These are phyloP conservation scores for Xylariaceae sp. DNA, from an alignment of 2,329 filamentous ascomycete species.

Conservation along the genomic window DNA sequence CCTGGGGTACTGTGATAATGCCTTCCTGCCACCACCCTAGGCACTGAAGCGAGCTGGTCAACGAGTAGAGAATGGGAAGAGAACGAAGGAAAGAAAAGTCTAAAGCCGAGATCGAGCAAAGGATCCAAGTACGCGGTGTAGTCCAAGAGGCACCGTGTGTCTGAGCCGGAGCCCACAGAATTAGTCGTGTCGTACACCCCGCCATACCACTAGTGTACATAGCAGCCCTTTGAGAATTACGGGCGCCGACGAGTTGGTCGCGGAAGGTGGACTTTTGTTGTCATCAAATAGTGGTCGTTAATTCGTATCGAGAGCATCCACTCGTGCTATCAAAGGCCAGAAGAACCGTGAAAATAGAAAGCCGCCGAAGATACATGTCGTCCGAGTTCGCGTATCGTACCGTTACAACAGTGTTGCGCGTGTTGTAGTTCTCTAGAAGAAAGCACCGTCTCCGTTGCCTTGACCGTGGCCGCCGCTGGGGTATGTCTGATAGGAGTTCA, in stretches of 20 bases:
- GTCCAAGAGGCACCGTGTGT: slow-evolving; percentile 17
- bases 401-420: slow-evolving; percentile 24
- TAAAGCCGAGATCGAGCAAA: slow-evolving; percentile 16
- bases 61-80: slow-evolving; percentile 4
- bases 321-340: slow-evolving; percentile 27
- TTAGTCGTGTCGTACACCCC: slow-evolving; percentile 18
- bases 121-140: slow-evolving; percentile 27
- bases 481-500: slow-evolving; percentile 26
- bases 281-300: slow-evolving; percentile 24
- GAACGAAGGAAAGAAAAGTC: slow-evolving; percentile 16
- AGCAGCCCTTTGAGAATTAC: slow-evolving; percentile 21
- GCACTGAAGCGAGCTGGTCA: slow-evolving; percentile 2
- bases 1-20: too few species aligned
- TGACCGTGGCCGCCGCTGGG: slow-evolving; percentile 21
- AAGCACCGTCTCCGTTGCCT: slow-evolving; percentile 18
- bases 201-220: slow-evolving; percentile 30
- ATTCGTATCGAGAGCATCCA: slow-evolving; percentile 30
- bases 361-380: slow-evolving; percentile 20
- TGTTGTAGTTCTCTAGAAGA: slow-evolving; percentile 25
- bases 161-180: too few species aligned
- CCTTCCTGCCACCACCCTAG: too few species aligned
- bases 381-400: slow-evolving; percentile 29
- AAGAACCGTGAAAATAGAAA: slow-evolving; percentile 22
- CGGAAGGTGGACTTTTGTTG: too few species aligned
- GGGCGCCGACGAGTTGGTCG: slow-evolving; percentile 21